Base-by-base conservation (phyloP, 73 alveolate genomes). In the Tetrahymena thermophila region DNA sequence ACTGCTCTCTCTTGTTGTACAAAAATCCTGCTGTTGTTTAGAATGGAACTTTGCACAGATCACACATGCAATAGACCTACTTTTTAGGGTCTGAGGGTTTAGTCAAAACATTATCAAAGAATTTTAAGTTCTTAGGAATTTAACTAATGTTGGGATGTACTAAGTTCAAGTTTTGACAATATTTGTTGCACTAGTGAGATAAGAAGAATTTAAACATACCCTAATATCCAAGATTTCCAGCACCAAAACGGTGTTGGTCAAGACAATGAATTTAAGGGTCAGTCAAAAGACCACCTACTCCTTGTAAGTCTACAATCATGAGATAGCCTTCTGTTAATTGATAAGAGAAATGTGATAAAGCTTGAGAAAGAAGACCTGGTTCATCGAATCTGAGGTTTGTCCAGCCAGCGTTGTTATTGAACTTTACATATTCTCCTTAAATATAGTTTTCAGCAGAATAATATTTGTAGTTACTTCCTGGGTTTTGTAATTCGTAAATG, bases 41-140 rank as follows among this genome's bases (percentile, higher is more conserved):
- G 94, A 95, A 96, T 84, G 98, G 97, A 44, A 94, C 96, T 58
- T 97, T 95, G 85, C 98, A 97, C n/a, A 97, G 94, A 94, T 97
- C 97, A 58, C 98, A 97, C 85, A 97, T 96, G 38, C 94, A 85
- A 94, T 94, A 93, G 89, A 85, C 43, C 89, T 34, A 0, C 35
- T 89, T 96, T 94, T 94, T 97, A 93, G 94, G 85, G 35, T 71
- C 42, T 28, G 0, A 5, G 13, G 89, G 89, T 19, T 31, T 58
- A 1, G 37, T 31, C 11, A 71, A 31, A 13, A 5, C 0, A 0
- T 71, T 71, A 3, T n/a, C 0, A 42, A 71, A 71, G 35, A 71
- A 71, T 7, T 25, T 23, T 8, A 71, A 23, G n/a, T 71, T 71
- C 7, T 4, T 25, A 71, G 89, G 89, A 94, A 56, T 94, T 28